Evolutionary conservation across 2,329 filamentous ascomycete genomes (phyloP), one percentile per base, ranked within the genome.

Genomic region (Pseudopithomyces maydicus): DNA sequence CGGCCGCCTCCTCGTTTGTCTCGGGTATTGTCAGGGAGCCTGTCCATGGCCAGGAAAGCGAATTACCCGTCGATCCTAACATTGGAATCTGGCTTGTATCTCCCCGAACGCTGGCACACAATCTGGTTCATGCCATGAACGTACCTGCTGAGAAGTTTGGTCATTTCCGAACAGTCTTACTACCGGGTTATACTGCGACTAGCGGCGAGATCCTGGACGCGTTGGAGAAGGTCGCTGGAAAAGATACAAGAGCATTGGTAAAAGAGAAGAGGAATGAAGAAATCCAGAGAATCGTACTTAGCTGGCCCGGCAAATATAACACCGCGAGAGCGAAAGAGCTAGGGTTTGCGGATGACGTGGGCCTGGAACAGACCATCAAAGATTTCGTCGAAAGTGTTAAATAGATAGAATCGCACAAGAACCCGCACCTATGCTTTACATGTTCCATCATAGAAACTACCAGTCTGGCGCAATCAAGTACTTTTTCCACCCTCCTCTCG

Each of bases 11-110:
- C 1, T 85, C 84, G 0, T 89, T 88, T 64, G 77, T 88, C 10
- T 86, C 82, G 0, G 86, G 86, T 12, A 88, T 89, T 72, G 85
- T 88, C 52, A 80, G 86, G 20, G 86, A 89, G 74, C 85, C 86
- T 0, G 78, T 89, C 65, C 77, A 81, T 36, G 85, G 85, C 0
- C 46, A 80, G 51, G 81, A 81, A 61, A 81, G 79, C 43, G 72
- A 80, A 29, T 65, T 87, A 15, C 84, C 85, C 0, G 76, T 85
- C 57, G 74, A 77, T 53, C 74, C 78, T 55, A 78, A 80, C 41
- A 83, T 85, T 45, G 78, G 84, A 48, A 79, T 84, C 59, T 86
- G 84, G 84, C 78, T 87, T 41, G 84, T 81, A 56, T 84, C 81
- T 45, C 84, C 84, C 6, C 77, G 79, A 44, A 83, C 81, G 2